Base-by-base conservation (phyloP, 202 grass and related monocot species). In the Cymbopogon flexuosus region DNA sequence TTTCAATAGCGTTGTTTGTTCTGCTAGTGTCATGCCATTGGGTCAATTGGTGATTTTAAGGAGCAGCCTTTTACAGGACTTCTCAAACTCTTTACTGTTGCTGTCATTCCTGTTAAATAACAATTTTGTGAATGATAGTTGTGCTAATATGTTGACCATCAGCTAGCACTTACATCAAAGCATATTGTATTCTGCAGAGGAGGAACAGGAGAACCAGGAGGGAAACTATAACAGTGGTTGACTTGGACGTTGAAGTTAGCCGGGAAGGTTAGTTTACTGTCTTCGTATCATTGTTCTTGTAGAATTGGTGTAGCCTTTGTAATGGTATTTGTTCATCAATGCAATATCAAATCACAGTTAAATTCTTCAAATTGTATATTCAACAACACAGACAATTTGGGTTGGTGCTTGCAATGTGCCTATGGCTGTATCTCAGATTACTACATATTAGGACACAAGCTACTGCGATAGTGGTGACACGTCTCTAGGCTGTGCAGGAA, bases 121-220 rank as follows among this genome's bases (percentile, higher is more conserved):
- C 3, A 19, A 22, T 61, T 63, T 46, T 11, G 5, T 27, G 16
- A 40, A 21, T 78, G 73, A 10, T 80, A 15, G 19, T 49, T 33
- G 40, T 81, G 14, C 39, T 70, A 43, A 65, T 66, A 29, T 22
- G 10, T 37, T 79, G 19, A 45, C 60, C 57, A 65, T 42, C 47
- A 31, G 6, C 27, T 65, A 41, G 42, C 69, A 56, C 73, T 61
- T 39, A 40, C 35, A 64, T 57, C 33, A 16, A 56, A 31, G 6
- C 41, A 60, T 76, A 72, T 64, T 61, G 75, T 51, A 82, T 72
- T 69, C 14, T 83, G 51, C 84, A 94, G 92, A 90, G 83, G 75
- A 84, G 76, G 78, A 91, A 82, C 64, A 34, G 8, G 47, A 84
- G 78, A 71, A 62, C 63, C 37, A 82, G 81, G 69, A 80, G 45